Conservation (phyloP, 371 early-diverging fungal species). For the Mucor velutinosus region DNA sequence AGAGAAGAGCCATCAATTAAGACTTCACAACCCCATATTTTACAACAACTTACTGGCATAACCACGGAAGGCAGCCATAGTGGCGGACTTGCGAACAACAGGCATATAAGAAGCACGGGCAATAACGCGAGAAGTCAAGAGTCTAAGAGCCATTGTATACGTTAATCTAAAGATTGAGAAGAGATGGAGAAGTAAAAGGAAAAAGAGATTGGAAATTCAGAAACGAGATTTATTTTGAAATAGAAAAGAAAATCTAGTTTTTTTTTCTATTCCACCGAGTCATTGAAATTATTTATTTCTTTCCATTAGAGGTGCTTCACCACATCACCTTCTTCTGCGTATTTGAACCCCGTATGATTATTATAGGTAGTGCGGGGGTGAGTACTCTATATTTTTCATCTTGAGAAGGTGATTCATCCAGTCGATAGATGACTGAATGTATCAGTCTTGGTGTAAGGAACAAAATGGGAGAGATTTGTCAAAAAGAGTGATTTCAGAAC, state of each 20-base stretch:
- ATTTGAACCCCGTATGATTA: conserved; percentile 8
- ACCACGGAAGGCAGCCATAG: conserved; percentile 39
- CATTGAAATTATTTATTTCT: conserved; percentile 24
- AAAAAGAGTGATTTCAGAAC: neutral
- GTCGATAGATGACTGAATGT: neutral
- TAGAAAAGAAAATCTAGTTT: conserved; percentile 15
- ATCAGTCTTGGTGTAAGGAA: neutral
- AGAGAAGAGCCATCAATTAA: neutral
- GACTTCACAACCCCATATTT: neutral
- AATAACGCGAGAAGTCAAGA: conserved; percentile 47
- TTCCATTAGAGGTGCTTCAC: conserved; percentile 20
- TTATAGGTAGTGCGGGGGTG: conserved; percentile 13
- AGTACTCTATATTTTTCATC: conserved; percentile 1
- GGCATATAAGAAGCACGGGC: conserved; percentile 42
- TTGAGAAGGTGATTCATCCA: neutral
- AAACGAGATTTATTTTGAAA: conserved; percentile 4
- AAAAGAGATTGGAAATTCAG: conserved; percentile 9
- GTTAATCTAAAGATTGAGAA: neutral
- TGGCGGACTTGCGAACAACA: conserved; percentile 39
- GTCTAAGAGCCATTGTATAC: conserved; percentile 45
- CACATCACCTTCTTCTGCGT: neutral
- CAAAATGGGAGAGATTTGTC: neutral
- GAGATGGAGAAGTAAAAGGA: conserved; percentile 16
- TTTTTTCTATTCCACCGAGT: conserved; percentile 47
- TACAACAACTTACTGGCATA: conserved; percentile 46